These are phyloP conservation scores for Agaricales sp. DNA, from an alignment of 1,284 basidiomycete species.

Conservation along the genomic window DNA sequence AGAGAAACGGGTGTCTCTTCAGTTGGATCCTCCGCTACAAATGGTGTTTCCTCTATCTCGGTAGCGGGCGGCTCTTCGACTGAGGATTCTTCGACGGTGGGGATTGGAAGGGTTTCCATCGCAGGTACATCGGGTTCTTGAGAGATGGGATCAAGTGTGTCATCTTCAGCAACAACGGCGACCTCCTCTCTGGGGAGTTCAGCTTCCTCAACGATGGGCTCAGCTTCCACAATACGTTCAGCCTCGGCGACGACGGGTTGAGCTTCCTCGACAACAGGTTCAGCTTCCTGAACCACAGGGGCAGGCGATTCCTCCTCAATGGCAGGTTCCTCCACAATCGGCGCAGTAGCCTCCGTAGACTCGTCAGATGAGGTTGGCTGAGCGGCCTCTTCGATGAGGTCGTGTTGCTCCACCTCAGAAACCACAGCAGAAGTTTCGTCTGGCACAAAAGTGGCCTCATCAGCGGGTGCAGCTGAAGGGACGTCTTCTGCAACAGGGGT, in stretches of 20 bases:
- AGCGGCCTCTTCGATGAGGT: no score
- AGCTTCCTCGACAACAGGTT: background rate
- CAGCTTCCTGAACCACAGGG: background rate
- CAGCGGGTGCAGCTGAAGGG: no score
- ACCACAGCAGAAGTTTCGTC: no score
- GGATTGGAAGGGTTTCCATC: background rate
- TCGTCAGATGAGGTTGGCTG: no score
- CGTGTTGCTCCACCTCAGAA: no score
- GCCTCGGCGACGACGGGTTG: no score
- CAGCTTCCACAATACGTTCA: no score
- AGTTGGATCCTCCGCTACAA: background rate
- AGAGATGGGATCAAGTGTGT: background rate
- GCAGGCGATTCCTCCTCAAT: no score
- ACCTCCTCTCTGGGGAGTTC: background rate
- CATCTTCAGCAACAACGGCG: background rate
- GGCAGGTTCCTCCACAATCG: no score
- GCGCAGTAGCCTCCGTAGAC: no score
- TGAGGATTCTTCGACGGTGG: background rate
- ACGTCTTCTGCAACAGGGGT: no score
- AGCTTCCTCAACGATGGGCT: background rate
- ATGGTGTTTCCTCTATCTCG: background rate
- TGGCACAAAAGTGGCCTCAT: no score
- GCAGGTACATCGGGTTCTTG: background rate
- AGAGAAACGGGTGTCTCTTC: background rate
- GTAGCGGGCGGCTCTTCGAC: background rate